A percentile compares a stretch with the other conserved stretches of the same genome.
These are phyloP conservation scores for Alternaria rosae DNA, from an alignment of 2,329 filamentous ascomycete genomes.

Conservation along the genomic window DNA sequence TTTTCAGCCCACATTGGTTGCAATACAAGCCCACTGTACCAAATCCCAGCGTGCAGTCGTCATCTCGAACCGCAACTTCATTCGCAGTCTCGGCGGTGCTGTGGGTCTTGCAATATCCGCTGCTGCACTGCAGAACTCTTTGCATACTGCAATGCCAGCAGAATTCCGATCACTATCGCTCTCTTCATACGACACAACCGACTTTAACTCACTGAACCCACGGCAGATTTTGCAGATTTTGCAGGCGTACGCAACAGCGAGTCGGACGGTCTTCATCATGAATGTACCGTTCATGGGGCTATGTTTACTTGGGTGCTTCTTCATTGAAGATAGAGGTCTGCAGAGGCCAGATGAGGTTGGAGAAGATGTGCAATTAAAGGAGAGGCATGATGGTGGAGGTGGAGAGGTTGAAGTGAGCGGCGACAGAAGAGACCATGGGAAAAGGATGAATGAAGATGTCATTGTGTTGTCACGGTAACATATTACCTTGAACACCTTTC, in stretches of 20 bases:
- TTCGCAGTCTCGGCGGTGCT: slow-evolving; percentile 66
- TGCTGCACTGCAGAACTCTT: slow-evolving; percentile 25
- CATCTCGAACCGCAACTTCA: slow-evolving; percentile 69
- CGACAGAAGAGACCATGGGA: not conserved
- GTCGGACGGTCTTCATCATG: slow-evolving; percentile 63
- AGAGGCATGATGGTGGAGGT: not conserved
- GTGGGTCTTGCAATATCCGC: slow-evolving; percentile 61
- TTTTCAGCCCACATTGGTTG: slow-evolving; percentile 54
- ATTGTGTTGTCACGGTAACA: not conserved
- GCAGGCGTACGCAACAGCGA: slow-evolving; percentile 62
- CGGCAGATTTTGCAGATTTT: slow-evolving; percentile 49
- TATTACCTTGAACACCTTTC: not conserved
- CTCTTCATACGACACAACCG: slow-evolving; percentile 19
- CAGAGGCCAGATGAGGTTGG: slow-evolving; percentile 36
- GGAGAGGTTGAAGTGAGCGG: not conserved
- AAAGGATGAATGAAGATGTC: not conserved
- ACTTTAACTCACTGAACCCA: slow-evolving; percentile 16
- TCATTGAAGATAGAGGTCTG: slow-evolving; percentile 60
- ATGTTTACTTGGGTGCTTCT: slow-evolving; percentile 59
- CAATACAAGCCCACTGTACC: slow-evolving; percentile 58
- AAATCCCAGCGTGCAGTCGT: slow-evolving; percentile 67
- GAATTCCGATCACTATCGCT: slow-evolving; percentile 17
- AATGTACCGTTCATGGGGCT: slow-evolving; percentile 63
- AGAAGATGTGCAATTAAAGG: not conserved
- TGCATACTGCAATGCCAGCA: slow-evolving; percentile 21